Evolutionary conservation across 805 yeast genomes (phyloP).

Genomic region (Ogataea angusta): DNA sequence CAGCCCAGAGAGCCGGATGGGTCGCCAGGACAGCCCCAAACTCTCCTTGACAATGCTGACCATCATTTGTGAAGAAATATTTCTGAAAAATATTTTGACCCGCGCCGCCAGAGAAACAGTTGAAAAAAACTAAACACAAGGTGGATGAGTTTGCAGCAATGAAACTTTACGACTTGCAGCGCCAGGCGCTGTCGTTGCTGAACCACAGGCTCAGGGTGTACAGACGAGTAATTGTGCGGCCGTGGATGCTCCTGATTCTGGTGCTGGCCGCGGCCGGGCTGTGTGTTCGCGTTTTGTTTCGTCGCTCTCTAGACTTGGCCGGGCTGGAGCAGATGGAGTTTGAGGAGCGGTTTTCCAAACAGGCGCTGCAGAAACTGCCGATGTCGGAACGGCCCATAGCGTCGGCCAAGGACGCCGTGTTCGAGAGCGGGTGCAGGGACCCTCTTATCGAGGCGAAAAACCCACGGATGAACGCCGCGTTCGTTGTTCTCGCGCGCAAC

Average conservation of each 20-base stretch:
- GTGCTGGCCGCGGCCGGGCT: not conserved
- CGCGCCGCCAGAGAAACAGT: not conserved
- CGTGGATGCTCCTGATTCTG: conserved; percentile 17
- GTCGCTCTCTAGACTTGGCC: conserved; percentile 3
- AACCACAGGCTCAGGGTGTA: conserved; percentile 15
- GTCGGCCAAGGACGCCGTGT: conserved; percentile 29
- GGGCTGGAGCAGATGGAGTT: conserved; percentile 12
- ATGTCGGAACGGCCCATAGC: conserved; percentile 27
- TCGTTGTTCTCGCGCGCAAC: conserved; percentile 81
- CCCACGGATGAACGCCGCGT: conserved; percentile 71
- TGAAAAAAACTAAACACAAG: conserved; percentile 1
- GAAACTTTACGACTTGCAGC: not conserved
- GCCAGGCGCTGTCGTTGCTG: conserved; percentile 4
- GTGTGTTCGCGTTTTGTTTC: not conserved
- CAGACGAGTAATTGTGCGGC: conserved; percentile 11
- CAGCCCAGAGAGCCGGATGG: not conserved
- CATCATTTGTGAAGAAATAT: not conserved
- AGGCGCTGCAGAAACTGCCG: conserved; percentile 20
- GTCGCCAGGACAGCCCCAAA: conserved; percentile 1
- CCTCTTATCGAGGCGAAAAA: conserved; percentile 20
- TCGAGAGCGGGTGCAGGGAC: conserved; percentile 34
- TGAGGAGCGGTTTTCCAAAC: conserved; percentile 19
- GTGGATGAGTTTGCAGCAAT: not conserved
- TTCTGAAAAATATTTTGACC: conserved; percentile 3
- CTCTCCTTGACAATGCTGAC: not conserved